Conservation (phyloP, 106 monocot genomes). For the Agapanthus africanus region DNA sequence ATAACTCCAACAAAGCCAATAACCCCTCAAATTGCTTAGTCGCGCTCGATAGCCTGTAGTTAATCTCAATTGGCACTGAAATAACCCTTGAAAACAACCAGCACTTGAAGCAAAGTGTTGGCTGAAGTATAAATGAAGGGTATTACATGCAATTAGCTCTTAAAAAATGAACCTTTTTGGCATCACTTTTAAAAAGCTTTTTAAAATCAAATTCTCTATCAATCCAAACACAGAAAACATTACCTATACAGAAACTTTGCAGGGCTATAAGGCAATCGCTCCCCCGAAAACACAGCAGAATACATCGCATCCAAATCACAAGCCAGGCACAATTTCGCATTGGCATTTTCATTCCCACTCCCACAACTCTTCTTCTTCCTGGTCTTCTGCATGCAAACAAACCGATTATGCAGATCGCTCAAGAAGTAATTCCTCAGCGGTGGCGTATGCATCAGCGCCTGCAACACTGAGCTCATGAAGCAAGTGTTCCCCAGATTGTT, state of each 20-base stretch:
- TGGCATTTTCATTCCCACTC: not conserved
- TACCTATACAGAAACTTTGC: constrained; percentile 89
- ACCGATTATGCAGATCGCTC: constrained; percentile 72
- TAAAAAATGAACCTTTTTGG: no score
- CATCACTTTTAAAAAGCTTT: no score
- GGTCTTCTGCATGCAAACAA: constrained; percentile 44
- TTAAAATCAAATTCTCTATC: no score
- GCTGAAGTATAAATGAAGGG: no score
- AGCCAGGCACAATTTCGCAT: constrained; percentile 41
- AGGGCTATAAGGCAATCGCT: constrained; percentile 70
- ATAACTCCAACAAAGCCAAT: not conserved
- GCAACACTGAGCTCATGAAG: constrained; percentile 96
- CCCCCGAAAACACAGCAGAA: constrained; percentile 75
- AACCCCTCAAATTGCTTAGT: no score
- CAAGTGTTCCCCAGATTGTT: constrained; percentile 96
- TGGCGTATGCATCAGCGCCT: constrained; percentile 77
- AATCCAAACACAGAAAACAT: no score
- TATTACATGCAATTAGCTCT: no score
- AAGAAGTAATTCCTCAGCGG: constrained; percentile 76
- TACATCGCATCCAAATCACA: constrained; percentile 87
- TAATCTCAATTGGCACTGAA: no score
- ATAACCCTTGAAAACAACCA: no score
- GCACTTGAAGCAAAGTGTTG: no score
- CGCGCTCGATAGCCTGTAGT: no score
- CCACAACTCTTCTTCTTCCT: constrained; percentile 25